Evolutionary conservation across 495 filamentous ascomycete species (phyloP).

Genomic region (Xylaria flabelliformis): DNA sequence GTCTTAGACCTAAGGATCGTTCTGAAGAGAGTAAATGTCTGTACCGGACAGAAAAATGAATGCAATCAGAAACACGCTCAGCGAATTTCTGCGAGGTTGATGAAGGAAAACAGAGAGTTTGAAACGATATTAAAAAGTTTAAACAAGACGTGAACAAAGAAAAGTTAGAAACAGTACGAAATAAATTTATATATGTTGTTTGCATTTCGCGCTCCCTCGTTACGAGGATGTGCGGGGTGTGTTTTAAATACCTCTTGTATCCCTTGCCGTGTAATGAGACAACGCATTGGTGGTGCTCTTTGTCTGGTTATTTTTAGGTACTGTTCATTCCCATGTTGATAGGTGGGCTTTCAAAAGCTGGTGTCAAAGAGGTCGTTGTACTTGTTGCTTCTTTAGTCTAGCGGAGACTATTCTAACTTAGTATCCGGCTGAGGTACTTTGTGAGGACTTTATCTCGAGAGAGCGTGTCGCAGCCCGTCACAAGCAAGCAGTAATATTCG

Average conservation of each 20-base stretch:
- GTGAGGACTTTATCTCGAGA: not conserved
- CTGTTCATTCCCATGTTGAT: not conserved
- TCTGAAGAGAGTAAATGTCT: conserved; percentile 4
- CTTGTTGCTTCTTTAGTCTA: not conserved
- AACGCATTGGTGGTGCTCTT: not conserved
- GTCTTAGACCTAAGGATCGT: not conserved
- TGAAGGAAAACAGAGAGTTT: not conserved
- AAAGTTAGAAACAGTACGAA: not conserved
- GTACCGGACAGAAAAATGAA: conserved; percentile 21
- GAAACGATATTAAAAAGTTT: not conserved
- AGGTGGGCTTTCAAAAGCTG: not conserved
- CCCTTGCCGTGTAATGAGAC: conserved; percentile 7
- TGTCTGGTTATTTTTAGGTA: conserved; percentile 16
- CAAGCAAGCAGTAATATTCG: not conserved
- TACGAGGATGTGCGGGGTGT: not conserved
- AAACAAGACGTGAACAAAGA: not conserved
- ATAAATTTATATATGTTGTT: conserved; percentile 2
- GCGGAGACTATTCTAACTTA: conserved; percentile 4
- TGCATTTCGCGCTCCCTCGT: not conserved
- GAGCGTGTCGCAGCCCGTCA: not conserved
- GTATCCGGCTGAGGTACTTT: not conserved
- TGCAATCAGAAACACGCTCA: not conserved
- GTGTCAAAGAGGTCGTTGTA: not conserved
- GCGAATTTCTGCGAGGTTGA: not conserved
- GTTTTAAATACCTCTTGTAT: conserved; percentile 21